Conservation (phyloP, 768 basidiomycete genomes). For the Leucogyrophana mollusca region DNA sequence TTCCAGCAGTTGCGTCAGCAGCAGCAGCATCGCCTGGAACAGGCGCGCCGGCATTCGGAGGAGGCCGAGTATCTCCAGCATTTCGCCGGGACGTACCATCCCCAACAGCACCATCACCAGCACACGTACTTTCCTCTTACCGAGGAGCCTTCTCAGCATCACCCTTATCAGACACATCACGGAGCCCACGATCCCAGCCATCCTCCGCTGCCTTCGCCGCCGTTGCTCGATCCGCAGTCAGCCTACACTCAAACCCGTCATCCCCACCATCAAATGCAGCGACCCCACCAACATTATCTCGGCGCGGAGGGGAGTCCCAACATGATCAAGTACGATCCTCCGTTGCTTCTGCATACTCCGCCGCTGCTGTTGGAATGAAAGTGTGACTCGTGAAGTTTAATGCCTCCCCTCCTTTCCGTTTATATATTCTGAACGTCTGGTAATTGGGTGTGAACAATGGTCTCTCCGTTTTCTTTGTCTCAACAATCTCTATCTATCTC, state of each 20-base stretch:
- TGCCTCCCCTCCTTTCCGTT: slow-evolving; percentile 12
- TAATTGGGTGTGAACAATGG: slow-evolving; percentile 27
- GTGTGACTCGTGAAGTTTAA: slow-evolving; percentile 20
- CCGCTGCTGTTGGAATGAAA: slow-evolving; percentile 51
- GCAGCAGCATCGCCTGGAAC: slow-evolving; percentile 34
- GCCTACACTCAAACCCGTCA: slow-evolving; percentile 26
- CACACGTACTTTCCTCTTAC: slow-evolving; percentile 22
- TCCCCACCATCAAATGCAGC: slow-evolving; percentile 33
- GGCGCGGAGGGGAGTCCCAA: slow-evolving; percentile 29
- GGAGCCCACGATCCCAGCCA: slow-evolving; percentile 32
- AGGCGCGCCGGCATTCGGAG: slow-evolving; percentile 31
- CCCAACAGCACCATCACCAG: slow-evolving; percentile 26
- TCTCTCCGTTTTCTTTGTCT: slow-evolving; percentile 4
- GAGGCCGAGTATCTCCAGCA: slow-evolving; percentile 38
- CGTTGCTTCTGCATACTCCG: slow-evolving; percentile 41
- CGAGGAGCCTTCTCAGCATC: slow-evolving; percentile 30
- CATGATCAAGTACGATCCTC: slow-evolving; percentile 44
- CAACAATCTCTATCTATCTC: not conserved
- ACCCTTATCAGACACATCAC: slow-evolving; percentile 34
- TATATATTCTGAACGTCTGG: slow-evolving; percentile 23
- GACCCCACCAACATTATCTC: slow-evolving; percentile 33
- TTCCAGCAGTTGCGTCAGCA: slow-evolving; percentile 35
- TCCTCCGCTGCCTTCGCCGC: slow-evolving; percentile 25
- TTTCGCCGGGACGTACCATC: slow-evolving; percentile 31
- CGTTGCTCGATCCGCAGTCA: slow-evolving; percentile 33